A percentile compares a stretch with the other conserved stretches of the same genome.
These are phyloP conservation scores for Lanmaoa rubissima DNA, from an alignment of 768 basidiomycete species.

Conservation along the genomic window DNA sequence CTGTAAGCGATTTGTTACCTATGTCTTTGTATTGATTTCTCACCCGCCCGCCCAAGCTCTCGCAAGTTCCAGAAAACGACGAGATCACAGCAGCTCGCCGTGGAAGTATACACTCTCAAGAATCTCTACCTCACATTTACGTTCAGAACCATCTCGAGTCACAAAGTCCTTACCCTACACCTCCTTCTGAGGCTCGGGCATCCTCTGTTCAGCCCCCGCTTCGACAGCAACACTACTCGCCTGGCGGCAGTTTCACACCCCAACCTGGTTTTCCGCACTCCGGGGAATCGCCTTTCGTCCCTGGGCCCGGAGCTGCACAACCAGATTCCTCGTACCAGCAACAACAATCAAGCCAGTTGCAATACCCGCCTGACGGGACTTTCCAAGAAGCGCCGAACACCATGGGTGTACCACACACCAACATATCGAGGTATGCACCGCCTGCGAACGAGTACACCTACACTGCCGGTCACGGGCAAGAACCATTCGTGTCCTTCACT, in stretches of 20 bases:
- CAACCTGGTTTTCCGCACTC: constrained; percentile 11
- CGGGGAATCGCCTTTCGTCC: constrained; percentile 17
- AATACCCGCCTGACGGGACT: constrained; percentile 18
- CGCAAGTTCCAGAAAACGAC: constrained; percentile 23
- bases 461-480: constrained; percentile 23
- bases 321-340: constrained; percentile 13
- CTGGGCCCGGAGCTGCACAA: constrained; percentile 12
- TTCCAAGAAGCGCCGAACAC: constrained; percentile 13
- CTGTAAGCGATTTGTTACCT: constrained; percentile 14
- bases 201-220: constrained; percentile 18
- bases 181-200: constrained; percentile 17
- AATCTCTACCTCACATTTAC: constrained; percentile 24
- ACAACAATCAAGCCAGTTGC: constrained; percentile 13
- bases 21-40: neutral
- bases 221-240: constrained; percentile 19
- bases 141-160: constrained; percentile 17
- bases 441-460: constrained; percentile 24
- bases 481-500: constrained; percentile 18
- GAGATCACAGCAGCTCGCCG: constrained; percentile 26
- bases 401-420: constrained; percentile 14
- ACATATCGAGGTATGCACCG: constrained; percentile 17
- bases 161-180: constrained; percentile 15
- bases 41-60: constrained; percentile 9
- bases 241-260: constrained; percentile 12
- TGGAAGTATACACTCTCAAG: constrained; percentile 23